Base-by-base conservation (phyloP, 2,329 filamentous ascomycete genomes). In the Seiridium unicorne region DNA sequence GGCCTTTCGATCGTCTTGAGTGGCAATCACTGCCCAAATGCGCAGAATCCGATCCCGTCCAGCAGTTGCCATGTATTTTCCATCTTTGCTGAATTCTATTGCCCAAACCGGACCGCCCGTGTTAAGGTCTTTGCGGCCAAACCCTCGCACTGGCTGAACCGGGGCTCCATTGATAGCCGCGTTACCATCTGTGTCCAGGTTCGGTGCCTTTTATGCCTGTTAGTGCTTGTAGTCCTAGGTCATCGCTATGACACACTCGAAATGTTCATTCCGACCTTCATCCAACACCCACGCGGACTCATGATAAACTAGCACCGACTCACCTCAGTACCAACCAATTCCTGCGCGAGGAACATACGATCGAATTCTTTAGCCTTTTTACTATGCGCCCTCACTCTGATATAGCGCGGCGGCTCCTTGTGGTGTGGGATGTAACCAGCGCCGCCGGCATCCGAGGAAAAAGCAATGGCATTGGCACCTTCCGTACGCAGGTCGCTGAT, bases 11-110 rank as follows among this genome's bases (percentile, higher is more conserved):
- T 97, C 93, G 61, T 96, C 92, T 0, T 86, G 79, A 1, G 88
- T 94, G 3, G 91, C 87, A 44, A 99, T 87, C 3, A 98, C 93
- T 2, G 90, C 87, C 90, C 94, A 99, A 13, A 98, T 86, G 18
- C 94, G 85, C 9, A 99, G 87, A 13, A 93, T 83, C 64, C 87
- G 87, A 72, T 98, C 95, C 66, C 94, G 91, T 3, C 95, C 95
- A 9, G 91, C 95, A n/a, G 92, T 92, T 5, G 95, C 95, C 18
- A 99, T 80, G 72, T 93, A 97, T 69, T 84, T 91, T 4, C 95
- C 95, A 76, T 98, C 94, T 62, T 89, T 89, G 69, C 94, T 98
- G 70, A 98, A 98, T 69, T 95, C 91, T 64, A 92, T 86, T 0
- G 94, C 89, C 95, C 95, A 99, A 40, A 97, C 88, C 0, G 95